Percentiles rank a stretch among this genome's conserved stretches.
Conservation (phyloP, 495 filamentous ascomycete species). For the Xylaria acuta region DNA sequence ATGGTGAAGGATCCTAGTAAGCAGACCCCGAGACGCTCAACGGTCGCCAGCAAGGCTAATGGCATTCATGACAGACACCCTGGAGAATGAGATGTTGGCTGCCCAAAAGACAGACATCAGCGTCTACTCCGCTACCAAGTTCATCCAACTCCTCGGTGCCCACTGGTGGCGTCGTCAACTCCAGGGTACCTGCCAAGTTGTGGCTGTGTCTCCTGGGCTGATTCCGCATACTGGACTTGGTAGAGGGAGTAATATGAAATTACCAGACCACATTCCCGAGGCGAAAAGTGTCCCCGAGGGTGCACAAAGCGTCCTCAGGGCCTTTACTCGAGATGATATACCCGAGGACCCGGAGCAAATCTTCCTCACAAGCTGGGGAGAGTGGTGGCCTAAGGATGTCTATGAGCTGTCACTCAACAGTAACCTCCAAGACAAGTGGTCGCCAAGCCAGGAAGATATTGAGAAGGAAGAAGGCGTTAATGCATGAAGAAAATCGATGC, state of each 20-base stretch:
- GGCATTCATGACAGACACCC: constrained; percentile 17
- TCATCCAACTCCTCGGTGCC: constrained; percentile 50
- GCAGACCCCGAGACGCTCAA: constrained; percentile 6
- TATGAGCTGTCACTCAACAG: constrained; percentile 45
- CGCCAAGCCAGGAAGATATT: constrained; percentile 48
- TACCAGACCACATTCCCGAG: constrained; percentile 38
- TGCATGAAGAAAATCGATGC: not conserved
- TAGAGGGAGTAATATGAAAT: constrained; percentile 26
- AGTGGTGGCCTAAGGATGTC: constrained; percentile 55
- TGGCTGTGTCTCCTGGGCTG: constrained; percentile 54
- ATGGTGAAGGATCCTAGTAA: constrained; percentile 42
- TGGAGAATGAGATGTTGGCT: constrained; percentile 44
- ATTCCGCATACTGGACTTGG: constrained; percentile 47
- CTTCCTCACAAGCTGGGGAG: constrained; percentile 56
- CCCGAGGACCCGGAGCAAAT: constrained; percentile 54
- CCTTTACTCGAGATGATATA: constrained; percentile 50
- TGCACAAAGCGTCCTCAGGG: constrained; percentile 47
- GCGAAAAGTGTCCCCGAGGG: constrained; percentile 49
- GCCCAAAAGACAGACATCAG: constrained; percentile 34
- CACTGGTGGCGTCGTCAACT: constrained; percentile 59
- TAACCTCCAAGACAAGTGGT: constrained; percentile 53
- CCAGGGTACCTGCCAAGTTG: constrained; percentile 41
- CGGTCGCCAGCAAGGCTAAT: constrained; percentile 1
- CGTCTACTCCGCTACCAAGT: constrained; percentile 49
- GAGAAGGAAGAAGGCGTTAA: constrained; percentile 48